Evolutionary conservation across 2,329 filamentous ascomycete genomes (phyloP), one percentile per base, ranked within the genome.

Genomic region (Penicillium sp.): DNA sequence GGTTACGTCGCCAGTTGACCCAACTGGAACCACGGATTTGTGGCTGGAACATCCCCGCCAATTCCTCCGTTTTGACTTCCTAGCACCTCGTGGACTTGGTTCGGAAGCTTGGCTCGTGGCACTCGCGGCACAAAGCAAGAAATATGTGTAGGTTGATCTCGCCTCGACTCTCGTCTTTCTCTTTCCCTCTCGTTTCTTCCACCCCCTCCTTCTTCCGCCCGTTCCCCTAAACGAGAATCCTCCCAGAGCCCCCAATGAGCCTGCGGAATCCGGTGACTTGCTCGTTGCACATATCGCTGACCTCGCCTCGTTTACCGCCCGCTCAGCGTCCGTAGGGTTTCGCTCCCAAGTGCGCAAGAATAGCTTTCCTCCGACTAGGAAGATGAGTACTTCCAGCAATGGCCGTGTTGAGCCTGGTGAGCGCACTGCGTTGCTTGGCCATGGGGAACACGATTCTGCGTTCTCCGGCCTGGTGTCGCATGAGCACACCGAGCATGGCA

Each of bases 331-430:
- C 48, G 67, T 61, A 56, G 65, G 63, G 43, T 69, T 74, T 55
- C 70, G 69, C 52, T 65, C 71, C 6, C 59, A 62, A 22, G 70
- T 75, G 56, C 69, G 73, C 59, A 71, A 64, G 34, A 57, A 74
- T 51, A 71, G 65, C 54, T 74, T 68, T 65, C 70, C 71, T 5
- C 62, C 67, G 17, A 55, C 55, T 34, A 65, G 61, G 59, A 75
- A 39, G 56, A 76, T 76, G 74, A 71, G 56, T 49, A 66, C 69
- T 47, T 68, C 69, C 37, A 59, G 60, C 58, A 77, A 76, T 65
- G 73, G 73, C 58, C 68, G 66, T 14, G 51, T 66, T 0, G 66
- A 73, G 54, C 64, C 73, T 14, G 67, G 65, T 58, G 77, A 79
- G 66, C 73, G 65, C n/a, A 72, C 74, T 5, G 61, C 70, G 12